These are phyloP conservation scores for Acanthamoeba rhysodes DNA, from an alignment of 208 protist genomes.

Conservation along the genomic window DNA sequence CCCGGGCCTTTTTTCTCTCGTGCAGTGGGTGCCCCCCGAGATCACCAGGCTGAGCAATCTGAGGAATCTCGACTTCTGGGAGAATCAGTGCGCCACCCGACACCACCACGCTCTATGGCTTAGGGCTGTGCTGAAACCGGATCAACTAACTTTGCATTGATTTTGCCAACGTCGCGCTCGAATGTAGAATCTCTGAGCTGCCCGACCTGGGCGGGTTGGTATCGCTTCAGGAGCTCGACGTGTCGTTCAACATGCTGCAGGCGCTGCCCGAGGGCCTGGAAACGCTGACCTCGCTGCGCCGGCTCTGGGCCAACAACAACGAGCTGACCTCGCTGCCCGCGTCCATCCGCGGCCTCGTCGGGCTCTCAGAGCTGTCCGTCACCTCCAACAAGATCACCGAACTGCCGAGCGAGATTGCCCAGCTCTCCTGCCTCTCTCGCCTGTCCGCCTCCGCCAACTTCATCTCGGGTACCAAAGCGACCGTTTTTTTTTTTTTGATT, in stretches of 20 bases:
- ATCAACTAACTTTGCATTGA: too few species aligned
- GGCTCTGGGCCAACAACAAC: slow-evolving; percentile 45
- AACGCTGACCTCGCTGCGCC: background rate
- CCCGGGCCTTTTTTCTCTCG: background rate
- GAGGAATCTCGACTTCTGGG: slow-evolving; percentile 18
- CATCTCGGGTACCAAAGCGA: background rate
- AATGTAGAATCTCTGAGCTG: background rate
- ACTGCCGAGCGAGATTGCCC: background rate
- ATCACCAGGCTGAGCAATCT: slow-evolving; percentile 39
- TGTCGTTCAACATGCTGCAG: slow-evolving; percentile 10
- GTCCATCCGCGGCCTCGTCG: background rate
- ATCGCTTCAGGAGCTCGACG: slow-evolving; percentile 13
- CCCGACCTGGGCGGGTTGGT: slow-evolving; percentile 7
- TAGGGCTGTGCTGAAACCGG: too few species aligned
- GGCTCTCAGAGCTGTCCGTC: slow-evolving; percentile 14
- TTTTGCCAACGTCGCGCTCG: too few species aligned
- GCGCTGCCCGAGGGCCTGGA: slow-evolving; percentile 29
- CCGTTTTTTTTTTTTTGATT: background rate
- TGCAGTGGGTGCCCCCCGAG: slow-evolving; percentile 3
- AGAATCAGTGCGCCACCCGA: background rate
- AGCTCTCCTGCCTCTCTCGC: slow-evolving; percentile 14
- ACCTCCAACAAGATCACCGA: slow-evolving; percentile 6
- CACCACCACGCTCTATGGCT: background rate
- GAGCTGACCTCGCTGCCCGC: background rate
- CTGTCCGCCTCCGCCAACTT: slow-evolving; percentile 13